These are phyloP conservation scores for Kingdonia uniflora DNA, from an alignment of 164 flowering plant species.

Conservation along the genomic window DNA sequence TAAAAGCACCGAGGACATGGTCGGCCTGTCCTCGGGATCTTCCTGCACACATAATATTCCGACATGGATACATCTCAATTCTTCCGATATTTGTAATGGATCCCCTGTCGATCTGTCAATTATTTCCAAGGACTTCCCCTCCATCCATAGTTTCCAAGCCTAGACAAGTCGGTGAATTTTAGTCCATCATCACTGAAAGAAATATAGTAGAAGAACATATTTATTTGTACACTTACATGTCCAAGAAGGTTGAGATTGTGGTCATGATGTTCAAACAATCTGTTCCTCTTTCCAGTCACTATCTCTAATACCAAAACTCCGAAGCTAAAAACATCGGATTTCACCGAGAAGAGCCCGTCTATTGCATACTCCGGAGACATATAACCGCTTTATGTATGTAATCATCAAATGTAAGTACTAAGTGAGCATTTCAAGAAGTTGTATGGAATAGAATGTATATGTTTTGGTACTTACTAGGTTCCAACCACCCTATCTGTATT, in stretches of 20 bases:
- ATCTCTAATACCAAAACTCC: constrained; percentile 30
- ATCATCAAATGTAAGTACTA: not conserved
- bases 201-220: too few species aligned
- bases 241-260: constrained; percentile 12
- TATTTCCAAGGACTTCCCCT: constrained; percentile 11
- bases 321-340: constrained; percentile 32
- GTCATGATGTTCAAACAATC: constrained; percentile 15
- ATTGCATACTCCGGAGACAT: constrained; percentile 33
- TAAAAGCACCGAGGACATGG: constrained; percentile 18
- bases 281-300: constrained; percentile 20
- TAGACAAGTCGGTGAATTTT: not conserved
- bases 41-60: constrained; percentile 24
- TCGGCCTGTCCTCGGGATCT: constrained; percentile 20
- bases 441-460: too few species aligned
- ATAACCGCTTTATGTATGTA: constrained; percentile 6
- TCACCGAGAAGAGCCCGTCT: constrained; percentile 24
- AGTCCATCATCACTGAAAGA: not conserved
- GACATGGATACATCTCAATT: constrained; percentile 13
- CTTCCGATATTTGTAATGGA: constrained; percentile 2
- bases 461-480: constrained; percentile 22
- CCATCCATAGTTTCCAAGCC: constrained; percentile 22
- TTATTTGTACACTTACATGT: constrained; percentile 7
- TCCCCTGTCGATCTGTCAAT: constrained; percentile 8
- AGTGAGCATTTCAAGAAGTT: not conserved
- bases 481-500: constrained; percentile 28